Conservation (phyloP, 2,329 filamentous ascomycete genomes). For the Dactylonectria macrodidyma region DNA sequence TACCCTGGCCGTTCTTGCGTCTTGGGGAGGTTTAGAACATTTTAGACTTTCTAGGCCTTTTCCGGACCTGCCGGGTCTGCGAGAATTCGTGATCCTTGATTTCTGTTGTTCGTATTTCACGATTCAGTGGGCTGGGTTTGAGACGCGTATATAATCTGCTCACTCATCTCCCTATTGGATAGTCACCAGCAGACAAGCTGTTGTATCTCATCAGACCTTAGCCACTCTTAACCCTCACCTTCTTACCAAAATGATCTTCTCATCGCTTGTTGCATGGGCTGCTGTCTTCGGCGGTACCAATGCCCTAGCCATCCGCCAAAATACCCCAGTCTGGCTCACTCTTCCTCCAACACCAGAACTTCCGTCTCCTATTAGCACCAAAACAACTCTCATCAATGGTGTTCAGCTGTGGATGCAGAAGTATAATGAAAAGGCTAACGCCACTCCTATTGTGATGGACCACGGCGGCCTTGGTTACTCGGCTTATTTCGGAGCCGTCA, state of each 20-base stretch:
- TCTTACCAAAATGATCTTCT: slow-evolving; percentile 2
- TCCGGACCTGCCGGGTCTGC: background rate
- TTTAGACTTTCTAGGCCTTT: slow-evolving; percentile 1
- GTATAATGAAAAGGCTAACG: slow-evolving; percentile 54
- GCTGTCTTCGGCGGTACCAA: slow-evolving; percentile 19
- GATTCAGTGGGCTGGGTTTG: background rate
- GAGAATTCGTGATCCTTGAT: slow-evolving; percentile 4
- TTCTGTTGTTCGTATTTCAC: background rate
- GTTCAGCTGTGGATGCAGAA: slow-evolving; percentile 59
- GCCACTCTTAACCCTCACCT: background rate
- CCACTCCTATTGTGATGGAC: slow-evolving; percentile 55
- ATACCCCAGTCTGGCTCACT: slow-evolving; percentile 49
- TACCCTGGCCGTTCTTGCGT: background rate
- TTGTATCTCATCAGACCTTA: background rate
- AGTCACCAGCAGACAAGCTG: background rate
- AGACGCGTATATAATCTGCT: background rate
- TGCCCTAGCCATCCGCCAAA: slow-evolving; percentile 45
- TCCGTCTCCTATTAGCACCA: slow-evolving; percentile 51
- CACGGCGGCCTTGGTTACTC: slow-evolving; percentile 60
- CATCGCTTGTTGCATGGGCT: slow-evolving; percentile 8
- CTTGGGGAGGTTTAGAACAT: slow-evolving; percentile 1
- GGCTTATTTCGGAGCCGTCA: slow-evolving; percentile 58
- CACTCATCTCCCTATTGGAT: background rate
- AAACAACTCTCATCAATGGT: slow-evolving; percentile 52
- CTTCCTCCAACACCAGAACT: slow-evolving; percentile 57